Conservation (phyloP, 768 basidiomycete species). For the Rubroboletus satanas region DNA sequence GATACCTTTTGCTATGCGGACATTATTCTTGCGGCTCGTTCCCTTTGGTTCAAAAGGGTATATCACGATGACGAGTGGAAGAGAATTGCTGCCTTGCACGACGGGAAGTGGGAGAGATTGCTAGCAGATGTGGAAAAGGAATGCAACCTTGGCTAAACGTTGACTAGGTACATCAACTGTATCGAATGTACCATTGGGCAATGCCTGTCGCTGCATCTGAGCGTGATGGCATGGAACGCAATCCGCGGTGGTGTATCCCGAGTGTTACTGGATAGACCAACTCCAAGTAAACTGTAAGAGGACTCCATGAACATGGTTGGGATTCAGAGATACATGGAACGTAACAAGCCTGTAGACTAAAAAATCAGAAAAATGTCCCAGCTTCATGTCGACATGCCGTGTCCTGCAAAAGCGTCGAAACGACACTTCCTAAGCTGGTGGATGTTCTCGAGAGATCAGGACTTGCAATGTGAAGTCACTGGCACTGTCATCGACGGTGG, state of each 20-base stretch:
- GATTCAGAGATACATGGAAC: not conserved
- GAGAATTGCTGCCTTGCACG: conserved; percentile 22
- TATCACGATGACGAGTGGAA: conserved; percentile 25
- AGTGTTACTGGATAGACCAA: not conserved
- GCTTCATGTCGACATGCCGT: conserved; percentile 60
- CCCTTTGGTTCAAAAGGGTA: conserved; percentile 20
- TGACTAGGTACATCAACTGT: not conserved
- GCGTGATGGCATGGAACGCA: not conserved
- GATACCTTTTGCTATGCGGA: conserved; percentile 31
- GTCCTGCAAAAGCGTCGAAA: conserved; percentile 46
- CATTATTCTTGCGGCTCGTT: conserved; percentile 19
- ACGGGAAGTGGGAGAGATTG: conserved; percentile 24
- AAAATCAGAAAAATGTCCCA: conserved; percentile 37
- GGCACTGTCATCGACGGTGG: conserved; percentile 63
- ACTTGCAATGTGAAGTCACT: conserved; percentile 49
- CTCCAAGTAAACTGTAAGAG: not conserved
- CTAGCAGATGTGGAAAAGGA: conserved; percentile 26
- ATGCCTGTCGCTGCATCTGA: not conserved
- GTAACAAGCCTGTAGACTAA: not conserved
- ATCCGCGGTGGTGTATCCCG: not conserved
- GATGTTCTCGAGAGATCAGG: conserved; percentile 53
- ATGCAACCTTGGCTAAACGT: conserved; percentile 14
- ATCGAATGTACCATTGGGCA: not conserved
- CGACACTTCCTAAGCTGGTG: conserved; percentile 66
- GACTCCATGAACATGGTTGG: not conserved